Conservation (phyloP, 768 basidiomycete genomes). For the Rhizopogon sp. region DNA sequence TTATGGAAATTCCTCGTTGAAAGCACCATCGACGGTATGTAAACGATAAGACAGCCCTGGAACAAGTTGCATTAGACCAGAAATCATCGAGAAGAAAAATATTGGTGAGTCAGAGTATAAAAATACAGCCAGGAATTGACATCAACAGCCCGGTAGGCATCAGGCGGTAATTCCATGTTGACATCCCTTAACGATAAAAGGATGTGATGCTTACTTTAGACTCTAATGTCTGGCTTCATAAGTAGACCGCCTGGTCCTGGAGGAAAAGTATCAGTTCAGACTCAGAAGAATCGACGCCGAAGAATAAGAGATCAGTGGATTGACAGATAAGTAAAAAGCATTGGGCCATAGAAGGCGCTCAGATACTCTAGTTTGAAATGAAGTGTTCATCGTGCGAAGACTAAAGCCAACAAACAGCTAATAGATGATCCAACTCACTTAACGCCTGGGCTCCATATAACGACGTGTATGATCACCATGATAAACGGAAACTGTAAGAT, state of each 20-base stretch:
- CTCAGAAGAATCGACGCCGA: neutral
- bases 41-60: neutral
- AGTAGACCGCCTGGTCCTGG: neutral
- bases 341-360: conserved; percentile 58
- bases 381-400: conserved; percentile 48
- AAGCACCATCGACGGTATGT: conserved; percentile 11
- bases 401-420: conserved; percentile 5
- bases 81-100: neutral
- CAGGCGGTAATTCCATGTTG: conserved; percentile 87
- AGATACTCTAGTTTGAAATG: conserved; percentile 93
- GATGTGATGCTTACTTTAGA: neutral
- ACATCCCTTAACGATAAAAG: conserved; percentile 41
- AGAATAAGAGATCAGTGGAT: conserved; percentile 50
- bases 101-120: conserved; percentile 46
- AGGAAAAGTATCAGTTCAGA: neutral
- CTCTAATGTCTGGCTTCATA: neutral
- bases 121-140: conserved; percentile 83
- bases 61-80: neutral
- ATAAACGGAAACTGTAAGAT: conserved; percentile 1
- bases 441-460: neutral
- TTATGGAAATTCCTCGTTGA: conserved; percentile 1
- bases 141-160: conserved; percentile 47
- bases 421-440: conserved; percentile 12
- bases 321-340: conserved; percentile 65
- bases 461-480: neutral